phyloP scores from a whole-genome alignment of 2,329 filamentous ascomycete species.

The Myriosclerotinia curreyana region DNA sequence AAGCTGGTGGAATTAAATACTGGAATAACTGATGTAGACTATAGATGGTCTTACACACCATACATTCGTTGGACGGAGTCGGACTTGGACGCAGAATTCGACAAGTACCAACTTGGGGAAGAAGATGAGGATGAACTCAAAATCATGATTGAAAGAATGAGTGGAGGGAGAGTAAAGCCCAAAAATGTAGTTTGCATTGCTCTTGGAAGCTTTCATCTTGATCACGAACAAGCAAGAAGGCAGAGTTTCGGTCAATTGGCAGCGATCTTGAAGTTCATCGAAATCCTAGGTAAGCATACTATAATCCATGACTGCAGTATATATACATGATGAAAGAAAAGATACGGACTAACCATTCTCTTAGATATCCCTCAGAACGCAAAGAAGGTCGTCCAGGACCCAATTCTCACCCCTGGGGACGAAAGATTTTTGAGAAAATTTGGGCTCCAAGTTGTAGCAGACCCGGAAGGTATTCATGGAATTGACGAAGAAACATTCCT shows the following conservation, averaged over 20 bases:
- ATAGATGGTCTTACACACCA: too few species aligned
- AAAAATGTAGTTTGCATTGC: background rate
- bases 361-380: background rate
- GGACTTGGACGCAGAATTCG: background rate
- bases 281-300: background rate
- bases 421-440: background rate
- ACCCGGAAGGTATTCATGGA: background rate
- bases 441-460: background rate
- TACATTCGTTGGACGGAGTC: background rate
- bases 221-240: background rate
- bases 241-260: background rate
- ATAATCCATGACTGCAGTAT: background rate
- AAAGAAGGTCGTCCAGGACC: background rate
- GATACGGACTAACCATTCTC: background rate
- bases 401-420: background rate
- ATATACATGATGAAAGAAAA: background rate
- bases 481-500: background rate
- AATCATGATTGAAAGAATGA: background rate
- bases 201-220: background rate
- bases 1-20: too few species aligned
- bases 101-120: background rate
- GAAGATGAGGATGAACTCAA: background rate
- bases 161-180: background rate
- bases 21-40: too few species aligned
- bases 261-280: background rate